Base-by-base conservation (phyloP, 352 stramenopile genomes). In the Elongisporangium undulatum region DNA sequence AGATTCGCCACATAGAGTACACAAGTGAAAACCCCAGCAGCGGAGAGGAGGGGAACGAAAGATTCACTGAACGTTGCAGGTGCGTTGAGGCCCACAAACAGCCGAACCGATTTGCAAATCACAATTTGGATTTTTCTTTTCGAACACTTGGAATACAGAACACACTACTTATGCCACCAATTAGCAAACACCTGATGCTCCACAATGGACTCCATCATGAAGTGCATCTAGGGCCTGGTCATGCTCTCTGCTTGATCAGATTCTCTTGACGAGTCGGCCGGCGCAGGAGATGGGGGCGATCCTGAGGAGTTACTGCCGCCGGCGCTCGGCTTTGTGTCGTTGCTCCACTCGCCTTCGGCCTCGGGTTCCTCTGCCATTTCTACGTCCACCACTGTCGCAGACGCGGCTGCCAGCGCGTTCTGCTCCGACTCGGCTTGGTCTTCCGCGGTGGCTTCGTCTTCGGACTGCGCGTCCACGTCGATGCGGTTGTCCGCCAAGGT, bases 401-500 rank as follows among this genome's bases (percentile, higher is more conserved):
- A 41, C 29, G 29, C 29, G 5, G 29, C 26, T 8, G 8, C 26
- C 26, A 9, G 26, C 26, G 8, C 29, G 29, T 4, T 41, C 29
- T 41, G 29, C 13, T 41, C 29, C 49, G 22, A 21, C 4, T 56
- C 22, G n/a, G 24, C 52, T 17, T 58, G 34, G 15, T 50, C 38
- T 22, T 26, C 59, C 13, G 55, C n/a, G 23, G 58, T 58, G 19
- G 58, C 53, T 16, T 77, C 74, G 16, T 72, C 64, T 2, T 79
- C 69, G 15, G 72, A 76, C 20, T 77, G 70, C 34, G 61, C 72
- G 34, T 64, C 63, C 6, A 71, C 63, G 19, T 72, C 53, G 1
- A 62, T 66, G 29, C 60, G 69, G 50, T 69, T 55, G 38, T 66
- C 59, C 15, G 53, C 60, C 52, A 64, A 66, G 17, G 59, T 49